These are phyloP conservation scores for Syzygium oleosum DNA, from an alignment of 345 rosid genomes.

Conservation along the genomic window DNA sequence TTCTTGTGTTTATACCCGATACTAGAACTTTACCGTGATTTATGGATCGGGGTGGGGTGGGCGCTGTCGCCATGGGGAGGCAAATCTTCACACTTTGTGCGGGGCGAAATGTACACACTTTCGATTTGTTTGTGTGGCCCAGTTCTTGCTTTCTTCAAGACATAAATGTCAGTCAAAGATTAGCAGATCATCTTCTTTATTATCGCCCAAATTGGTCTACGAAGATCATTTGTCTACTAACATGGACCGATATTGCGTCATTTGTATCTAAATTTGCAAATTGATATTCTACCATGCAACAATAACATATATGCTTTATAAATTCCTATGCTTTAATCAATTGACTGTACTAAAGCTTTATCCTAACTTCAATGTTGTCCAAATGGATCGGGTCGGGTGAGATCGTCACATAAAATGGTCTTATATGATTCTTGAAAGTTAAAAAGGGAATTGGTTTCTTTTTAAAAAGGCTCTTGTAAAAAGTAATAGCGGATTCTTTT, in stretches of 20 bases:
- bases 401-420: too few relatives aligned
- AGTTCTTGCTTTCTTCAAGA: background rate
- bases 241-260: background rate
- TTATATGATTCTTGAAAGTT: too few relatives aligned
- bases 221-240: background rate
- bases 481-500: background rate
- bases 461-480: too few relatives aligned
- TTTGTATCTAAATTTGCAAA: background rate
- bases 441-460: too few relatives aligned
- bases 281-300: too few relatives aligned
- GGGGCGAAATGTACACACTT: background rate
- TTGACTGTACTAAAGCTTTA: too few relatives aligned
- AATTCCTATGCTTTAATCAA: background rate
- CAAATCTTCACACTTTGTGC: background rate
- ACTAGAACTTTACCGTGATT: too few relatives aligned
- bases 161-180: background rate
- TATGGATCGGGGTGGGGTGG: too few relatives aligned
- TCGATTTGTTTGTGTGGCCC: background rate
- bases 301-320: too few relatives aligned
- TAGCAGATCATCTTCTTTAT: background rate
- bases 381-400: background rate
- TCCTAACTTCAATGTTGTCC: fast-evolving
- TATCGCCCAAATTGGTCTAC: background rate
- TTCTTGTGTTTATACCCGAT: too few relatives aligned
- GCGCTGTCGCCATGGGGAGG: too few relatives aligned